Evolutionary conservation across 179 eudicot genomes (phyloP).

Genomic region (Spinacia oleracea): DNA sequence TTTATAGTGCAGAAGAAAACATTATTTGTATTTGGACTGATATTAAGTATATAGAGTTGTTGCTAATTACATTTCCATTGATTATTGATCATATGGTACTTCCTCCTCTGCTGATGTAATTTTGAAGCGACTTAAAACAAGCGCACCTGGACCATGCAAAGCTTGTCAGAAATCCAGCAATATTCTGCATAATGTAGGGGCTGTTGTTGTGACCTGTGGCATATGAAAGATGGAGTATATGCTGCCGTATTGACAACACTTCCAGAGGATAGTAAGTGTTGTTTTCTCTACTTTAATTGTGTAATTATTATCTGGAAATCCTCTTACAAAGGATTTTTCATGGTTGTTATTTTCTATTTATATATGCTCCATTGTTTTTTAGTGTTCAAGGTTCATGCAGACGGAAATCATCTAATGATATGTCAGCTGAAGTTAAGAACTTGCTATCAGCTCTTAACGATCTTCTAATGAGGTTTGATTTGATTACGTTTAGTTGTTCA

Average conservation of each 20-base stretch:
- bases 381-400: constrained; percentile 51
- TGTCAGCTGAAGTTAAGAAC: no score
- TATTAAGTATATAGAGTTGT: neutral
- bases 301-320: neutral
- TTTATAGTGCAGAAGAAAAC: no score
- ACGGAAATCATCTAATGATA: constrained; percentile 44
- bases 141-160: constrained; percentile 70
- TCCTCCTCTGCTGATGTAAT: constrained; percentile 47
- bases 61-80: constrained; percentile 17
- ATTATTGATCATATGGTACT: constrained; percentile 46
- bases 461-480: no score
- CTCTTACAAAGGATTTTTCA: neutral
- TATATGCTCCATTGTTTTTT: constrained; percentile 22
- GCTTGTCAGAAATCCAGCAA: constrained; percentile 42
- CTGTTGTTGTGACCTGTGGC: constrained; percentile 52
- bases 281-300: constrained; percentile 6
- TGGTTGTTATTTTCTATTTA: neutral
- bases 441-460: constrained; percentile 45
- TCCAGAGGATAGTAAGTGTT: constrained; percentile 63
- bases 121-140: constrained; percentile 58
- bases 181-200: constrained; percentile 48
- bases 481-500: no score
- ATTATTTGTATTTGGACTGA: neutral
- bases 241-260: constrained; percentile 44
- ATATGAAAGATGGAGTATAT: constrained; percentile 54